These are phyloP conservation scores for Diaporthe citrichinensis DNA, from an alignment of 2,329 filamentous ascomycete species.

Conservation along the genomic window DNA sequence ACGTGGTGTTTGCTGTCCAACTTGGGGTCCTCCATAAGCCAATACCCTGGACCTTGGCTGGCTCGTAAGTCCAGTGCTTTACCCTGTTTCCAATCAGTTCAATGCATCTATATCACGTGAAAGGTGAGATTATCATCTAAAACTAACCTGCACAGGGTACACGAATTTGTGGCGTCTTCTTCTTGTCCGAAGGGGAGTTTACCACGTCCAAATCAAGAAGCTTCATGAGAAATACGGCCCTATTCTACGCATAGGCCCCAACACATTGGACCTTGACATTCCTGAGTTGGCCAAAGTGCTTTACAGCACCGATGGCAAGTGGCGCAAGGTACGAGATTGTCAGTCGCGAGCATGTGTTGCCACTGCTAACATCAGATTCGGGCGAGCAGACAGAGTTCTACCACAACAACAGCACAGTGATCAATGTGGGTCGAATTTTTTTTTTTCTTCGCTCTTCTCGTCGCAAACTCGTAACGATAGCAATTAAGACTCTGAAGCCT, in stretches of 20 bases:
- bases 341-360: too few species aligned
- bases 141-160: background rate
- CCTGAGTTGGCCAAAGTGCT: background rate
- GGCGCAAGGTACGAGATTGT: background rate
- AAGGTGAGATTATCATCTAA: background rate
- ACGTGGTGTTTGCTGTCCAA: background rate
- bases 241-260: background rate
- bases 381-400: background rate
- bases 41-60: background rate
- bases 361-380: too few species aligned
- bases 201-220: background rate
- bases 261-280: background rate
- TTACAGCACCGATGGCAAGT: background rate
- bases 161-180: background rate
- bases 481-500: background rate
- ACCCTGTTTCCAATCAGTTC: fast-evolving
- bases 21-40: background rate
- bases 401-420: background rate
- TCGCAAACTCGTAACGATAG: background rate
- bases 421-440: background rate
- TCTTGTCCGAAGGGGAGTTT: background rate
- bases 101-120: fast-evolving
- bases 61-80: background rate
- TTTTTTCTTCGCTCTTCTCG: too few species aligned
- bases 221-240: slow-evolving; percentile 3